phyloP scores from a whole-genome alignment of 257 asterid genomes.

The Scutellaria barbata region DNA sequence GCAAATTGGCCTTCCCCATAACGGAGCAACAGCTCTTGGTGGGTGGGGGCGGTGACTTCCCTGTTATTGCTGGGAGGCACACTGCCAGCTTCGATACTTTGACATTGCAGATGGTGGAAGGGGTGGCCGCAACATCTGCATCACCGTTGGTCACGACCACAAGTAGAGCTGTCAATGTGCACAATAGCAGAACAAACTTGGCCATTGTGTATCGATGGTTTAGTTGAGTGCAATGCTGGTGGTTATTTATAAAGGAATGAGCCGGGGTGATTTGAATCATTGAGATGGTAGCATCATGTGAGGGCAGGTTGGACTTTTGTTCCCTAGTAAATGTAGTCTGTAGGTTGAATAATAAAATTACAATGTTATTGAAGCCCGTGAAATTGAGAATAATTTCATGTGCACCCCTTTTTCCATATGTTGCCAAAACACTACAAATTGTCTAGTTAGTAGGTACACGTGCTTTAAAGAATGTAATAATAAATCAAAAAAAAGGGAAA shows the following conservation, averaged over 20 bases:
- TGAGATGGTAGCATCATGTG: neutral
- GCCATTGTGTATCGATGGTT: conserved; percentile 17
- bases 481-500: too few species aligned
- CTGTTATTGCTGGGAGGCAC: conserved; percentile 61
- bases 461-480: neutral
- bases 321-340: neutral
- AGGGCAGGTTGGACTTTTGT: conserved; percentile 27
- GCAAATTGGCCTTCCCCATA: conserved; percentile 44
- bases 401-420: neutral
- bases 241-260: conserved; percentile 22
- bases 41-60: conserved; percentile 48
- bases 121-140: conserved; percentile 22
- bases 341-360: neutral
- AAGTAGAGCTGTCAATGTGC: neutral
- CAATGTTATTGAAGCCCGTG: conserved; percentile 33
- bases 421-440: too few species aligned
- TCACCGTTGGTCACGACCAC: conserved; percentile 23
- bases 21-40: conserved; percentile 48
- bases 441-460: too few species aligned
- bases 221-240: neutral
- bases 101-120: conserved; percentile 51
- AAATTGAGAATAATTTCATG: conserved; percentile 33
- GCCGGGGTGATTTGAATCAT: too few species aligned
- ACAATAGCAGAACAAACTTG: conserved; percentile 6
- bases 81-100: conserved; percentile 44